phyloP scores from a whole-genome alignment of 2,329 filamentous ascomycete species.

The Aspergillus arachidicola region DNA sequence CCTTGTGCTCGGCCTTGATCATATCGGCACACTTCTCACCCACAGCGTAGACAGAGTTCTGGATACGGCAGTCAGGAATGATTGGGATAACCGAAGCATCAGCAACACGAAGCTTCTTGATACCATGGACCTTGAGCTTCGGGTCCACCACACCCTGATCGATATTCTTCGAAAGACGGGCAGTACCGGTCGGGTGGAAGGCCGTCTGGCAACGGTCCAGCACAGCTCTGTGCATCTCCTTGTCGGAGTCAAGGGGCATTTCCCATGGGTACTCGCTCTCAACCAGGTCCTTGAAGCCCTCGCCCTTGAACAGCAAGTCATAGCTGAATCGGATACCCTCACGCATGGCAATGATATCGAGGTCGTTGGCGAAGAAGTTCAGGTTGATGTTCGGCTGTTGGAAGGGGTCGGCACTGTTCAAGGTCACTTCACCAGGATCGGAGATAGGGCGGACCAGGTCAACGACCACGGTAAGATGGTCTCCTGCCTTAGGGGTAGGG shows the following conservation, averaged over 20 bases:
- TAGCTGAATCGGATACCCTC: constrained; percentile 59
- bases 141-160: constrained; percentile 57
- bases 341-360: constrained; percentile 61
- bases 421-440: constrained; percentile 39
- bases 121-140: constrained; percentile 55
- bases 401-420: constrained; percentile 43
- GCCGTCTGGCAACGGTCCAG: constrained; percentile 60
- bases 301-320: constrained; percentile 59
- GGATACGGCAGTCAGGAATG: constrained; percentile 59
- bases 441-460: constrained; percentile 54
- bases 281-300: constrained; percentile 54
- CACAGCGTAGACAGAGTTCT: constrained; percentile 64
- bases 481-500: constrained; percentile 46
- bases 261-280: constrained; percentile 58
- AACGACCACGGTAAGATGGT: constrained; percentile 61
- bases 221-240: constrained; percentile 59
- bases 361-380: constrained; percentile 52
- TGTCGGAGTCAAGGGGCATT: constrained; percentile 60
- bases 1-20: constrained; percentile 29
- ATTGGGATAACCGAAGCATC: constrained; percentile 61
- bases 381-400: constrained; percentile 47
- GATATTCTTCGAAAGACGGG: constrained; percentile 56
- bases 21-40: constrained; percentile 51
- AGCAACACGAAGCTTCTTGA: constrained; percentile 57
- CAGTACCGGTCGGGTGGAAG: constrained; percentile 58